Evolutionary conservation across 192 early-diverging fungal genomes (phyloP).

Genomic region (Geosiphon pyriformis): DNA sequence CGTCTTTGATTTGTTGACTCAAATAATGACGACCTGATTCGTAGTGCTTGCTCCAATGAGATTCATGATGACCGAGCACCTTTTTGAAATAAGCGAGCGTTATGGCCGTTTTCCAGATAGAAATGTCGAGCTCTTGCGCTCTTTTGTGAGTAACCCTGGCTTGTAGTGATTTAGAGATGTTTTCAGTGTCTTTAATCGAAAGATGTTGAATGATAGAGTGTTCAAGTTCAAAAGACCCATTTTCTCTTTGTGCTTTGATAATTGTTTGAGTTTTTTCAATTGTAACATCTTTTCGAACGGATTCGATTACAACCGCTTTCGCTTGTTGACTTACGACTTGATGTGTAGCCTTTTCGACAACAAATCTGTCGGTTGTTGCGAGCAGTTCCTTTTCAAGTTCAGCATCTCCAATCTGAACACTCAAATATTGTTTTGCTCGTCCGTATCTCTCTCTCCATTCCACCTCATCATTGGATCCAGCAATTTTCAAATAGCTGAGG

Average conservation of each 20-base stretch:
- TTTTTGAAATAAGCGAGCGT: not conserved
- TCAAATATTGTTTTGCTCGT: not conserved
- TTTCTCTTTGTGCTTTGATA: not conserved
- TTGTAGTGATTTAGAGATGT: not conserved
- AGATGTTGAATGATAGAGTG: not conserved
- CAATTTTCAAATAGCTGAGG: not conserved
- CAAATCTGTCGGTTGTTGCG: not conserved
- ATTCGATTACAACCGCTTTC: not conserved
- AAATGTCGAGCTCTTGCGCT: not conserved
- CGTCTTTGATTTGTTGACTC: not conserved
- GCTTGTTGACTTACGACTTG: not conserved
- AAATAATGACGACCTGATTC: not conserved
- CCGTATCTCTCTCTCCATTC: not conserved
- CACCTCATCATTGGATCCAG: not conserved
- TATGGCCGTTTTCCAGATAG: not conserved
- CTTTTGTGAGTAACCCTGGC: not conserved
- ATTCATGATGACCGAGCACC: not conserved
- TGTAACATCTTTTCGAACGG: not conserved
- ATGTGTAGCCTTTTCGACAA: constrained; percentile 4
- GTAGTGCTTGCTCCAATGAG: not conserved
- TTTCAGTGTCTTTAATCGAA: not conserved
- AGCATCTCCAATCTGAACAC: constrained; percentile 2
- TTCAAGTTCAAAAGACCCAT: not conserved
- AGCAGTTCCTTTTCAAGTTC: constrained; percentile 3
- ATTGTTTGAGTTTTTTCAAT: not conserved